Percentiles rank a stretch among this genome's conserved stretches.
These are phyloP conservation scores for Lactarius quietus DNA, from an alignment of 768 basidiomycete genomes.

Conservation along the genomic window DNA sequence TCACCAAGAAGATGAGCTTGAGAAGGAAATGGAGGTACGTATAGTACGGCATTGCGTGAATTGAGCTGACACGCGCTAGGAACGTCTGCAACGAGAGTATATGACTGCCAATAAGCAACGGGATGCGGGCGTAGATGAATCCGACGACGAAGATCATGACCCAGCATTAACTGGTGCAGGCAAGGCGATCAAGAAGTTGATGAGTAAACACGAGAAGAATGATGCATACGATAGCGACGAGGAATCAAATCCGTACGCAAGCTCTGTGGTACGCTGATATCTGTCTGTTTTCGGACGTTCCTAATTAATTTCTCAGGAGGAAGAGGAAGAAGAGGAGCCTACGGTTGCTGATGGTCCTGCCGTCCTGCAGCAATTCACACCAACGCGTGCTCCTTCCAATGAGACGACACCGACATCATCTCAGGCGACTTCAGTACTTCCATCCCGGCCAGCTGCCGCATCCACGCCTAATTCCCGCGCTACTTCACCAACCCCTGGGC, in stretches of 20 bases:
- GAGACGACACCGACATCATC: slow-evolving; percentile 36
- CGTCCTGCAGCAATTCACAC: slow-evolving; percentile 44
- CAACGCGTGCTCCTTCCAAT: slow-evolving; percentile 36
- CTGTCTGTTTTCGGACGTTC: slow-evolving; percentile 2
- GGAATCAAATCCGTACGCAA: slow-evolving; percentile 79
- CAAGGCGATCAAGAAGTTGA: slow-evolving; percentile 80
- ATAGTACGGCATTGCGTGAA: background rate
- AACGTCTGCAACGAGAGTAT: slow-evolving; percentile 81
- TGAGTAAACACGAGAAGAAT: slow-evolving; percentile 80
- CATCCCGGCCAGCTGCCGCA: slow-evolving; percentile 35
- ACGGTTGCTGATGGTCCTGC: slow-evolving; percentile 44
- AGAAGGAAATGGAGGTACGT: slow-evolving; percentile 74
- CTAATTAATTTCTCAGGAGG: slow-evolving; percentile 41
- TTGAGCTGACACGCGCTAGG: slow-evolving; percentile 41
- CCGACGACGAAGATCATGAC: slow-evolving; percentile 68
- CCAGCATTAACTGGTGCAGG: slow-evolving; percentile 61
- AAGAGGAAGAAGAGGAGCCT: slow-evolving; percentile 70
- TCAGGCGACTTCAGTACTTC: slow-evolving; percentile 32
- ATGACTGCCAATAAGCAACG: slow-evolving; percentile 70
- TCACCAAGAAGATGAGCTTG: slow-evolving; percentile 71
- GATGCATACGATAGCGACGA: slow-evolving; percentile 72
- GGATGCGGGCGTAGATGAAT: slow-evolving; percentile 67
- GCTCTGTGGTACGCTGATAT: slow-evolving; percentile 49
- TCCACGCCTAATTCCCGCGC: slow-evolving; percentile 48
- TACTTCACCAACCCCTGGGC: slow-evolving; percentile 54